Percentiles rank a stretch among this genome's conserved stretches.
Evolutionary conservation across 2,329 filamentous ascomycete species (phyloP).

Genomic region (Monilinia vaccinii-corymbosi): DNA sequence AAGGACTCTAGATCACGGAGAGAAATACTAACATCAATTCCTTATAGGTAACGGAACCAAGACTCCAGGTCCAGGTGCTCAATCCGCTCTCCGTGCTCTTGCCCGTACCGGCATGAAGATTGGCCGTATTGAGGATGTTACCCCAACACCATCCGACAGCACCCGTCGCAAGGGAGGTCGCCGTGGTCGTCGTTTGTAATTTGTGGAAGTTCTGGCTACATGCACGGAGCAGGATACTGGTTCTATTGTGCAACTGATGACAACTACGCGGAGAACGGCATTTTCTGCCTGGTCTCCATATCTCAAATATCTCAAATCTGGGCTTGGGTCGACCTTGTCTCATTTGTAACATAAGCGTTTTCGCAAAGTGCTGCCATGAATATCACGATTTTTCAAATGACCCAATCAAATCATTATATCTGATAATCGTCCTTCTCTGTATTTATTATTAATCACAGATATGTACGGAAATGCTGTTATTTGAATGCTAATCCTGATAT

Average conservation of each 20-base stretch:
- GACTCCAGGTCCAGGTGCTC: slow-evolving; percentile 97
- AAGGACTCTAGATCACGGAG: neutral
- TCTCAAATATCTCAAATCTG: slow-evolving; percentile 26
- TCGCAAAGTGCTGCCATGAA: slow-evolving; percentile 26
- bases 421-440: neutral
- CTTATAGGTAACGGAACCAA: slow-evolving; percentile 88
- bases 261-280: slow-evolving; percentile 65
- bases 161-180: slow-evolving; percentile 99
- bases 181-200: slow-evolving; percentile 99
- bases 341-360: slow-evolving; percentile 38
- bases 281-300: slow-evolving; percentile 54
- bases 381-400: slow-evolving; percentile 19
- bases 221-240: slow-evolving; percentile 28
- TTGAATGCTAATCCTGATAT: neutral
- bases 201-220: slow-evolving; percentile 12
- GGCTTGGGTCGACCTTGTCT: slow-evolving; percentile 25
- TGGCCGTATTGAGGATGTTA: slow-evolving; percentile 98
- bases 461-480: neutral
- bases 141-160: slow-evolving; percentile 96
- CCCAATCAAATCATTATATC: neutral
- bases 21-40: slow-evolving; percentile 8
- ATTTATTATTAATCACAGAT: neutral
- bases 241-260: slow-evolving; percentile 50
- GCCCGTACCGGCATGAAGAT: slow-evolving; percentile 99
- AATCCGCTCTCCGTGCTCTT: slow-evolving; percentile 97